Percentiles rank a stretch among this genome's conserved stretches.
These are phyloP conservation scores for Plasmodium gaboni DNA, from an alignment of 169 alveolate genomes.

Conservation along the genomic window DNA sequence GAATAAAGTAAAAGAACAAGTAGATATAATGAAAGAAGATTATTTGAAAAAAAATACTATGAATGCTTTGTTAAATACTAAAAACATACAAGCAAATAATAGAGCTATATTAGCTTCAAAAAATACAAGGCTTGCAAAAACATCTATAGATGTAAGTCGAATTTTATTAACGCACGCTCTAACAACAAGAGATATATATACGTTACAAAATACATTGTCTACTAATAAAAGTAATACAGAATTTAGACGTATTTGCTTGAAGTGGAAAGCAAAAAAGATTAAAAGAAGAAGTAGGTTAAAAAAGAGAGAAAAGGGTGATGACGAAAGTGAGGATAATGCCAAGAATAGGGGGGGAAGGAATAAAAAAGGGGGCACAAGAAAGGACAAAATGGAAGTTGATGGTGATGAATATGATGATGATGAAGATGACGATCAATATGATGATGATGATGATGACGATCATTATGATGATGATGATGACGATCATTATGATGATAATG, in stretches of 20 bases:
- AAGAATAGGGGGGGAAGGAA: background rate
- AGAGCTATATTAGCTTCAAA: conserved; percentile 64
- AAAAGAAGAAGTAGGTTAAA: conserved; percentile 16
- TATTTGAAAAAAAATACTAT: conserved; percentile 49
- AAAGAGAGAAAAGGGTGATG: background rate
- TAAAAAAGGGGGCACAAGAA: conserved; percentile 5
- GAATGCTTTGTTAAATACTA: conserved; percentile 53
- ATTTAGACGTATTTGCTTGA: conserved; percentile 44
- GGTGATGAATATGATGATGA: background rate
- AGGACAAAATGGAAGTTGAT: background rate
- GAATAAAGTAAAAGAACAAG: conserved; percentile 67
- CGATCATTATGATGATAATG: no score
- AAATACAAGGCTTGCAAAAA: conserved; percentile 49
- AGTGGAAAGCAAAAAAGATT: conserved; percentile 45
- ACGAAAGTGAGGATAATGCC: conserved; percentile 7
- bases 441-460: background rate
- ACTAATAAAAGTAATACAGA: conserved; percentile 37
- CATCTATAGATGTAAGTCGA: conserved; percentile 58
- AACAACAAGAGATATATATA: conserved; percentile 56
- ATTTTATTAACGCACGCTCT: conserved; percentile 55
- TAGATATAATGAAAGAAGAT: conserved; percentile 59
- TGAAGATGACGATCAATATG: background rate
- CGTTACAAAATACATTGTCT: conserved; percentile 35
- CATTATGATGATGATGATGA: no score
- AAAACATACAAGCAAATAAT: conserved; percentile 45